Evolutionary conservation across 106 monocot species (phyloP).

Genomic region (Dactylorhiza incarnata): DNA sequence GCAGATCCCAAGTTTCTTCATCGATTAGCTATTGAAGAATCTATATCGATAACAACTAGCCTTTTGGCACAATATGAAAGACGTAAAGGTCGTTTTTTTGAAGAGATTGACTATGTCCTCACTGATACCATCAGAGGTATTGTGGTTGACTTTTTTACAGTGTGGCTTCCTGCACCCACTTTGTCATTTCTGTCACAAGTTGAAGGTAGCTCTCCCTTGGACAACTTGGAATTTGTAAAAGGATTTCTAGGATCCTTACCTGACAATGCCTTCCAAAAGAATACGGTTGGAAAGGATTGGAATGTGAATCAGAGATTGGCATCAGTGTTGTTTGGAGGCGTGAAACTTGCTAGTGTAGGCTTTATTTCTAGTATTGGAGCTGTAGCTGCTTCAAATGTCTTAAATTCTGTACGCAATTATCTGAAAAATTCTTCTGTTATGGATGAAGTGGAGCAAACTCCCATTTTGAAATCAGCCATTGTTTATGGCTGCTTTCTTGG

Average conservation of each 20-base stretch:
- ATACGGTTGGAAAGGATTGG: conserved; percentile 61
- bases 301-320: conserved; percentile 68
- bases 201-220: conserved; percentile 32
- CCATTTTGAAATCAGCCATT: conserved; percentile 67
- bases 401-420: conserved; percentile 37
- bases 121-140: conserved; percentile 93
- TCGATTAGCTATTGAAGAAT: conserved; percentile 88
- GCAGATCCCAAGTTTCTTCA: conserved; percentile 96
- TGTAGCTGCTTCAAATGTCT: conserved; percentile 43
- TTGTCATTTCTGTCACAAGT: conserved; percentile 72
- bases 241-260: conserved; percentile 75
- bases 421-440: conserved; percentile 33
- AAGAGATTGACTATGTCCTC: conserved; percentile 93
- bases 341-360: conserved; percentile 90
- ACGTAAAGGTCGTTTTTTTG: conserved; percentile 85
- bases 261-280: conserved; percentile 94
- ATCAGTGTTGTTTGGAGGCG: conserved; percentile 69
- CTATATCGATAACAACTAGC: conserved; percentile 86
- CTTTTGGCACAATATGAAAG: conserved; percentile 91
- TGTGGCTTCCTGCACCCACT: conserved; percentile 98
- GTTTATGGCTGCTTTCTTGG: conserved; percentile 84
- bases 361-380: conserved; percentile 88
- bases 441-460: conserved; percentile 29
- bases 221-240: conserved; percentile 68
- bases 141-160: conserved; percentile 97